Percentiles rank a stretch among this genome's conserved stretches.
phyloP scores from a whole-genome alignment of 1,284 basidiomycete species.

The Ganoderma sinense region DNA sequence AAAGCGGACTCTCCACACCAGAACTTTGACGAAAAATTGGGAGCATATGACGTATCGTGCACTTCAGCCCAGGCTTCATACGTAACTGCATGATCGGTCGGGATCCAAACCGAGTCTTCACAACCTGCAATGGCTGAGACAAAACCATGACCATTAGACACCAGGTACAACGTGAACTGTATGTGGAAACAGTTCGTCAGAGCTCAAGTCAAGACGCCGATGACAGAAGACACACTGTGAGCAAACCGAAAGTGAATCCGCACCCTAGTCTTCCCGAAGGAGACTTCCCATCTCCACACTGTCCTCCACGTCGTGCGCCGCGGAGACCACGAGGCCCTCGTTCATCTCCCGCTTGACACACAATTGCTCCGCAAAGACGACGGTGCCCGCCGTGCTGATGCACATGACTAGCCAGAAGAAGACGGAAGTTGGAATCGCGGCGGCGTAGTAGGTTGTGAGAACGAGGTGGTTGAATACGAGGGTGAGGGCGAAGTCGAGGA shows the following conservation, averaged over 20 bases:
- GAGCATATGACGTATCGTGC: background rate
- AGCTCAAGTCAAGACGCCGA: background rate
- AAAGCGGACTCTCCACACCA: background rate
- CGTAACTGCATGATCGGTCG: background rate
- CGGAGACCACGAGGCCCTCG: slow-evolving; percentile 76
- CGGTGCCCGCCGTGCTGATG: slow-evolving; percentile 74
- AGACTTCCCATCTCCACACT: slow-evolving; percentile 69
- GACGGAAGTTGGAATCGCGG: slow-evolving; percentile 84
- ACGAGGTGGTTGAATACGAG: slow-evolving; percentile 91
- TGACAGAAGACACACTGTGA: slow-evolving; percentile 7
- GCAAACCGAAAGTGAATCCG: background rate
- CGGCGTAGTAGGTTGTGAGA: slow-evolving; percentile 91
- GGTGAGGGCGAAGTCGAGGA: slow-evolving; percentile 94
- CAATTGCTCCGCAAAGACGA: slow-evolving; percentile 88
- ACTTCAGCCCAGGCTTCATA: background rate
- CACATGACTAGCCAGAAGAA: slow-evolving; percentile 90
- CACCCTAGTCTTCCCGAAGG: slow-evolving; percentile 40
- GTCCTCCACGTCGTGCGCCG: slow-evolving; percentile 46
- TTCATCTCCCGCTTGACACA: slow-evolving; percentile 94
- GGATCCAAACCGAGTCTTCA: no score
- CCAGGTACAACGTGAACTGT: background rate
- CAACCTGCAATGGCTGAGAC: background rate
- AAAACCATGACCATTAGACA: background rate
- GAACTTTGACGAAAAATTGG: background rate
- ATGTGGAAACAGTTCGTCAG: background rate